Evolutionary conservation across 2,329 filamentous ascomycete species (phyloP), one percentile per base, ranked within the genome.

Genomic region (Seiridium unicorne): DNA sequence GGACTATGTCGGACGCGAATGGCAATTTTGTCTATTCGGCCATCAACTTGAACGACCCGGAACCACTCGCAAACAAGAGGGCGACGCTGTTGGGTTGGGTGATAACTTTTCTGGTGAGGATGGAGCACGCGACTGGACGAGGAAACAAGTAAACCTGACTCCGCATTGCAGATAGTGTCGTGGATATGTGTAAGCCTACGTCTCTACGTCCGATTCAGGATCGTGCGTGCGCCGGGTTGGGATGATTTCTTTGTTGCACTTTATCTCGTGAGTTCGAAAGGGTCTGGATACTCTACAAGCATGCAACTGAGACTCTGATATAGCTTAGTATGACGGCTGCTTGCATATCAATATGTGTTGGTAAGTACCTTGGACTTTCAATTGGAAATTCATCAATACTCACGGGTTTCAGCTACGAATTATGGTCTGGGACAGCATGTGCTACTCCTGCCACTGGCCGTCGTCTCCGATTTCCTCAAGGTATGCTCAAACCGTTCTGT

Each of bases 131-230:
- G 26, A 42, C 6, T 35, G 26, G 13, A 10, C 36, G 3, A 11
- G 9, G 10, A 7, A n/a, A 49, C 48, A n/a, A n/a, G 31, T 18
- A 46, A 5, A 7, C n/a, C 36, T 57, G 46, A 44, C 31, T 5
- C 51, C 38, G 8, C 58, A 32, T n/a, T 49, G 5, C 54, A 74
- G 72, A 42, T 66, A 13, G 7, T 72, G 5, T 66, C 70, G 3
- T 72, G 69, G 69, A 46, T 71, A 44, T 73, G 67, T 51, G 69
- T 72, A 47, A 61, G 58, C 9, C 59, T 71, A 55, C 64, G 71
- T 26, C 54, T 73, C 26, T 70, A 70, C 31, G 66, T 69, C 4
- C 64, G 69, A 8, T 64, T 69, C 47, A 61, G 44, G 44, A 34
- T 70, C 35, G 62, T 69, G 11, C 65, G 62, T 18, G 62, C 66